These are phyloP conservation scores for Botrytis fragariae DNA, from an alignment of 2,329 filamentous ascomycete species.

Conservation along the genomic window DNA sequence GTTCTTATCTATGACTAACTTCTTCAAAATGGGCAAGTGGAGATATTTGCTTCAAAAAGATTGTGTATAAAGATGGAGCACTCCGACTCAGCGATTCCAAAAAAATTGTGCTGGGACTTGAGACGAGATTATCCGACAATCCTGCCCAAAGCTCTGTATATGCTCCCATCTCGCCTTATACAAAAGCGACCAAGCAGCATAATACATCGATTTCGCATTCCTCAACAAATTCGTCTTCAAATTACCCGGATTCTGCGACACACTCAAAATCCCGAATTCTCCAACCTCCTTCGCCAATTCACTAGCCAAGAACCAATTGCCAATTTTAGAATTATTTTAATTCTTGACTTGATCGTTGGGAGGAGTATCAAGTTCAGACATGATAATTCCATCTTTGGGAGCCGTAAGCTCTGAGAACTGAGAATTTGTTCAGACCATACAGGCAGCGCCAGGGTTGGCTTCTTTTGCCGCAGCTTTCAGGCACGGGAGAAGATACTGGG, in stretches of 20 bases:
- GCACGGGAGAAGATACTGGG: constrained; percentile 41
- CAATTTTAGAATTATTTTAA: constrained; percentile 26
- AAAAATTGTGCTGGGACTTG: not conserved
- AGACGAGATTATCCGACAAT: not conserved
- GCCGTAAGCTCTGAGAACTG: constrained; percentile 14
- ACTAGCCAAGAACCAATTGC: constrained; percentile 27
- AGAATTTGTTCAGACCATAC: constrained; percentile 26
- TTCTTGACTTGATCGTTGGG: constrained; percentile 16
- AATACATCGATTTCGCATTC: not conserved
- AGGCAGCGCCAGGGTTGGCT: constrained; percentile 4
- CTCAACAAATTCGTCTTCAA: constrained; percentile 22
- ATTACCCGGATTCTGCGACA: constrained; percentile 29
- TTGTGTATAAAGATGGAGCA: not conserved
- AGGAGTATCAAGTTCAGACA: constrained; percentile 8
- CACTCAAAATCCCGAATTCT: constrained; percentile 23
- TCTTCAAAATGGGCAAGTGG: not conserved
- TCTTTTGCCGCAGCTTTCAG: constrained; percentile 33
- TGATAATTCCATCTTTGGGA: constrained; percentile 1
- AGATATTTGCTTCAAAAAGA: not conserved
- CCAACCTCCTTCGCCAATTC: constrained; percentile 20
- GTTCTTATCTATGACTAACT: not conserved
- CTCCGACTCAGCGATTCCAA: fast-evolving
- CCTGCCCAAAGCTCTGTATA: constrained; percentile 23
- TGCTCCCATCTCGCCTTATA: constrained; percentile 17
- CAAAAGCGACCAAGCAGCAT: not conserved